Evolutionary conservation across 352 stramenopile species (phyloP).

Genomic region (Phytophthora megakarya): DNA sequence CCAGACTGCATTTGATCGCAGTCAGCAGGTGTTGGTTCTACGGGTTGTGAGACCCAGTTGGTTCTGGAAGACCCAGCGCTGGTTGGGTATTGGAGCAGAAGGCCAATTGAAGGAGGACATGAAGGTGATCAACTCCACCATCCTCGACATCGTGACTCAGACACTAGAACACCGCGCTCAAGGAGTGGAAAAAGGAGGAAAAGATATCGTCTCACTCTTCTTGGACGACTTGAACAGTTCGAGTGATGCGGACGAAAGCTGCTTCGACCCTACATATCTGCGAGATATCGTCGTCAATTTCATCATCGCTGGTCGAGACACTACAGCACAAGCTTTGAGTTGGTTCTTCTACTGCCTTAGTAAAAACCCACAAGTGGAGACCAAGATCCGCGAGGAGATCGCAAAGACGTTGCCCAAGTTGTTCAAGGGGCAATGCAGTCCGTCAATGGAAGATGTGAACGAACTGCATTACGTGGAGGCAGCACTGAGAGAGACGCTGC

Average conservation of each 20-base stretch:
- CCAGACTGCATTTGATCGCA: conserved; percentile 53
- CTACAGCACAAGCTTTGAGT: conserved; percentile 68
- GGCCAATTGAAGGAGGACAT: conserved; percentile 41
- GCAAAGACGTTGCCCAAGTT: conserved; percentile 29
- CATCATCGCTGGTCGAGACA: conserved; percentile 82
- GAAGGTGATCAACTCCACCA: conserved; percentile 51
- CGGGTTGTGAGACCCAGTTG: conserved; percentile 46
- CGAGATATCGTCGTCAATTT: conserved; percentile 83
- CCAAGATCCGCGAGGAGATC: conserved; percentile 55
- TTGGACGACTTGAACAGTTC: conserved; percentile 36
- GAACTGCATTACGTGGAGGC: conserved; percentile 56
- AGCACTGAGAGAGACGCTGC: conserved; percentile 62
- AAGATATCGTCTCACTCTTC: conserved; percentile 60
- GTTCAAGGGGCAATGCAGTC: conserved; percentile 19
- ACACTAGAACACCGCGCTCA: conserved; percentile 30
- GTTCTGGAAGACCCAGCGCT: conserved; percentile 53
- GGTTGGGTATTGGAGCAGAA: conserved; percentile 42
- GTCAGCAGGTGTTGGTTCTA: conserved; percentile 29
- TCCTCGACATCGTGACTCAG: conserved; percentile 48
- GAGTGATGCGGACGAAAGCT: conserved; percentile 6
- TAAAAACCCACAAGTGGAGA: conserved; percentile 50
- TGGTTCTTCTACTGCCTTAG: conserved; percentile 78
- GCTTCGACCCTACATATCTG: conserved; percentile 51
- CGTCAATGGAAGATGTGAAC: conserved; percentile 50
- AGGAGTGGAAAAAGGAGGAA: conserved; percentile 5